Conservation (phyloP, 768 basidiomycete genomes). For the Candolleomyces efflorescens region DNA sequence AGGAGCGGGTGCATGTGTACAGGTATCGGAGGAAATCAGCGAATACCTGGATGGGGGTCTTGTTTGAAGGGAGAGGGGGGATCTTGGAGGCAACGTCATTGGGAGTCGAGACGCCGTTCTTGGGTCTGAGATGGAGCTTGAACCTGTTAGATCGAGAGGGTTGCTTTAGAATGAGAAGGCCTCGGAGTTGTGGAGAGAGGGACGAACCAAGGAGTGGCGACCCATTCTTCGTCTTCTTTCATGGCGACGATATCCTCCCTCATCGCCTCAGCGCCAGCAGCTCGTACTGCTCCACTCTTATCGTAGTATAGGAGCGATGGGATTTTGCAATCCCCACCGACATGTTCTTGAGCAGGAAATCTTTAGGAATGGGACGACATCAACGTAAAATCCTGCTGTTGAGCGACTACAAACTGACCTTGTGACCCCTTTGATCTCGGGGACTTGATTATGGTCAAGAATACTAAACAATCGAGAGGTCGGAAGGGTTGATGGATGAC, state of each 20-base stretch:
- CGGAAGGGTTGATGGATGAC: not conserved
- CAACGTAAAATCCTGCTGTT: too few species aligned
- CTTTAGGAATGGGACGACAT: conserved; percentile 17
- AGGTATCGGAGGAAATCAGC: conserved; percentile 40
- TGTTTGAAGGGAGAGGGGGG: conserved; percentile 29
- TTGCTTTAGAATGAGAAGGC: not conserved
- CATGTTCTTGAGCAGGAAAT: conserved; percentile 39
- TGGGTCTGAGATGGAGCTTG: conserved; percentile 20
- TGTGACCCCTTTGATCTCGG: conserved; percentile 20
- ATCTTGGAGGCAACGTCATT: conserved; percentile 8
- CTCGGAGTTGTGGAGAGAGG: conserved; percentile 11
- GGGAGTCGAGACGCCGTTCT: not conserved
- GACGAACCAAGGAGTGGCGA: conserved; percentile 41
- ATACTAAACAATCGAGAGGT: conserved; percentile 18
- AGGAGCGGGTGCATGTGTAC: conserved; percentile 29
- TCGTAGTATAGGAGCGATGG: conserved; percentile 47
- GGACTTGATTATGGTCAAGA: conserved; percentile 32
- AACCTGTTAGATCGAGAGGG: conserved; percentile 22
- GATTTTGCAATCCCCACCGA: conserved; percentile 42
- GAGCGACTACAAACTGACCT: conserved; percentile 8
- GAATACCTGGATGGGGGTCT: conserved; percentile 31
- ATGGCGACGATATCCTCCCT: conserved; percentile 29
- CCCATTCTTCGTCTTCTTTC: conserved; percentile 43
- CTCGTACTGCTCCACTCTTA: conserved; percentile 27
- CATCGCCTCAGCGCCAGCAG: conserved; percentile 40